phyloP scores from a whole-genome alignment of 208 protist genomes.

The Trypanosoma congolense region DNA sequence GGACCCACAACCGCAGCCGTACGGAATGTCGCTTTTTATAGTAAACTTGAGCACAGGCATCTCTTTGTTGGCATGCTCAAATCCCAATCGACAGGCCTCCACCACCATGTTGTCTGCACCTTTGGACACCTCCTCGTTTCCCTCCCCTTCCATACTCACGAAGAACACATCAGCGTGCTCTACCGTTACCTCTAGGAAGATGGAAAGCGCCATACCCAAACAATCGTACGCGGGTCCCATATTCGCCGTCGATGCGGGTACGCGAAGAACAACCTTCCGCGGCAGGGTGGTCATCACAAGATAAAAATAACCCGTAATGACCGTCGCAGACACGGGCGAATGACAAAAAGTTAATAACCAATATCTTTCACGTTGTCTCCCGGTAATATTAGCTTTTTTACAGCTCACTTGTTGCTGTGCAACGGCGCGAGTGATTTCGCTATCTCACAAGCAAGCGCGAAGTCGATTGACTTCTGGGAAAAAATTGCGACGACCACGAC shows the following conservation, averaged over 20 bases:
- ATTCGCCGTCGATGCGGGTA: conserved; percentile 92
- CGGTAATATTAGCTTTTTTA: no score
- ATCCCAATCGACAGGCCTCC: conserved; percentile 60
- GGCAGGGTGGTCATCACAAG: conserved; percentile 22
- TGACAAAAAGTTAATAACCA: no score
- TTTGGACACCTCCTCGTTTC: conserved; percentile 58
- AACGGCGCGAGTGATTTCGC: no score
- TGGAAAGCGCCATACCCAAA: conserved; percentile 87
- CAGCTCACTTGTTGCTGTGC: no score
- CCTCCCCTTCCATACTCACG: conserved; percentile 75
- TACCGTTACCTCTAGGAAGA: conserved; percentile 90
- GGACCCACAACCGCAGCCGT: conserved; percentile 85
- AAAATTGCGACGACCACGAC: no score
- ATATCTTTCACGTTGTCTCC: no score
- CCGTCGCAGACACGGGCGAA: no score
- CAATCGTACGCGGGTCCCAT: conserved; percentile 90
- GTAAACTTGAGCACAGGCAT: conserved; percentile 82
- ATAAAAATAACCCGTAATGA: no score
- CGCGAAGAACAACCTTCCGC: conserved; percentile 68
- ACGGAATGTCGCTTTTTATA: conserved; percentile 89
- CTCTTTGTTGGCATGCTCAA: conserved; percentile 64
- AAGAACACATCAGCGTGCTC: conserved; percentile 66
- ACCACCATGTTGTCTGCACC: conserved; percentile 86
- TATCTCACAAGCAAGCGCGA: no score
- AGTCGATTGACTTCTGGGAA: no score